These are phyloP conservation scores for Pseudocercospora pini-densiflorae DNA, from an alignment of 2,329 filamentous ascomycete genomes.

Conservation along the genomic window DNA sequence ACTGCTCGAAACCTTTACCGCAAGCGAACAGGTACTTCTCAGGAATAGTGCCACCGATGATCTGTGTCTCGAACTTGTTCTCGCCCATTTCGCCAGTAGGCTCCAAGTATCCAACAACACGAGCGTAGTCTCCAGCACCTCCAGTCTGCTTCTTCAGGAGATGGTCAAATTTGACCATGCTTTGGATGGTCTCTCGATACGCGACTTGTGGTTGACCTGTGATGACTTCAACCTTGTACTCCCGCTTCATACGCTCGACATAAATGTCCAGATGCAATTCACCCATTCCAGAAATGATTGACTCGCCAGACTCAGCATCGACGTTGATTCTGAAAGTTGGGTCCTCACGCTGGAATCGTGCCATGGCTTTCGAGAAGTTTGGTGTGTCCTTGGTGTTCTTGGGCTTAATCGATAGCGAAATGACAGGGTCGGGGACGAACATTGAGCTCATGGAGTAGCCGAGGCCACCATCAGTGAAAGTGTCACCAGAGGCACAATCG, in stretches of 20 bases:
- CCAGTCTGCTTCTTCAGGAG: slow-evolving; percentile 94
- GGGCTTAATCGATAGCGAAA: slow-evolving; percentile 95
- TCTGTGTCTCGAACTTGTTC: slow-evolving; percentile 85
- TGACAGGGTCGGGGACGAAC: slow-evolving; percentile 97
- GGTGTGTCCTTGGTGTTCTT: slow-evolving; percentile 90
- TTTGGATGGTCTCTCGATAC: slow-evolving; percentile 90
- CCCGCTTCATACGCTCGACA: slow-evolving; percentile 92
- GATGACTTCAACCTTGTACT: slow-evolving; percentile 94
- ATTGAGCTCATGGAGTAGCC: slow-evolving; percentile 98
- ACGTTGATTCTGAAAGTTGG: slow-evolving; percentile 96
- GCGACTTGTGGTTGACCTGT: slow-evolving; percentile 97
- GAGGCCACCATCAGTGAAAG: slow-evolving; percentile 91
- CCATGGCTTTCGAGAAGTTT: slow-evolving; percentile 98
- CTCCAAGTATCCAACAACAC: slow-evolving; percentile 90
- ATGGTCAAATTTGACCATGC: slow-evolving; percentile 84
- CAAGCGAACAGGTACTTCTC: slow-evolving; percentile 97
- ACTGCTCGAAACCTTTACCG: slow-evolving; percentile 87
- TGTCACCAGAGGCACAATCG: slow-evolving; percentile 96
- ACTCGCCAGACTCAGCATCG: slow-evolving; percentile 90
- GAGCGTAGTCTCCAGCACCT: slow-evolving; percentile 93
- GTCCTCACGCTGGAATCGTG: slow-evolving; percentile 97
- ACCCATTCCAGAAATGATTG: slow-evolving; percentile 98
- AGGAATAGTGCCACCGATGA: slow-evolving; percentile 86
- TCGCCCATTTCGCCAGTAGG: slow-evolving; percentile 73
- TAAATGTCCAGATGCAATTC: slow-evolving; percentile 97